Evolutionary conservation across 2,329 filamentous ascomycete genomes (phyloP).

Genomic region (Gliomastix tumulicola): DNA sequence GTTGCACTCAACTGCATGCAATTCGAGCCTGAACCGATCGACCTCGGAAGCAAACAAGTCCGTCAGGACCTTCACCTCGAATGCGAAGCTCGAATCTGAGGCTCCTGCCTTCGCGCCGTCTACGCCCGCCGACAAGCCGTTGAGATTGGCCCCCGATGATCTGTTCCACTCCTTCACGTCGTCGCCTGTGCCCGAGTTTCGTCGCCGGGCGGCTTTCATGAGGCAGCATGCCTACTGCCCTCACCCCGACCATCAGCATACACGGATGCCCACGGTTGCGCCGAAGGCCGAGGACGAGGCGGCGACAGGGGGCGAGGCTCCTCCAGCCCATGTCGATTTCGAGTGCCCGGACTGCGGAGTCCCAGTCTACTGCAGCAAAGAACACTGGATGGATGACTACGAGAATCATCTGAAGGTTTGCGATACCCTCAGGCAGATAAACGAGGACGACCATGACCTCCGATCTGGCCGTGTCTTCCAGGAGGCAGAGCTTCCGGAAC

Average conservation of each 20-base stretch:
- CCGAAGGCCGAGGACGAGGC: slow-evolving; percentile 57
- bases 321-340: slow-evolving; percentile 80
- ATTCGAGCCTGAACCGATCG: slow-evolving; percentile 13
- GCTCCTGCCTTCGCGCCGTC: slow-evolving; percentile 11
- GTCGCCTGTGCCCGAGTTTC: slow-evolving; percentile 84
- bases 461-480: slow-evolving; percentile 85
- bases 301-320: slow-evolving; percentile 34
- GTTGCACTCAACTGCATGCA: slow-evolving; percentile 16
- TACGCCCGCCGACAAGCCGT: background rate
- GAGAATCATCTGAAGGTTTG: slow-evolving; percentile 89
- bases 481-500: slow-evolving; percentile 85
- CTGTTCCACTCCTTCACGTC: slow-evolving; percentile 89
- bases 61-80: slow-evolving; percentile 21
- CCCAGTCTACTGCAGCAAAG: slow-evolving; percentile 87
- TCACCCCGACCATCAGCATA: slow-evolving; percentile 78
- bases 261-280: slow-evolving; percentile 58
- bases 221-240: slow-evolving; percentile 90
- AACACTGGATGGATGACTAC: slow-evolving; percentile 95
- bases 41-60: slow-evolving; percentile 1
- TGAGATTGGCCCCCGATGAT: slow-evolving; percentile 50
- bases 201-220: slow-evolving; percentile 83
- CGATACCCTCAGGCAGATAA: slow-evolving; percentile 84
- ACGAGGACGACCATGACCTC: slow-evolving; percentile 96
- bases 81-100: slow-evolving; percentile 14
- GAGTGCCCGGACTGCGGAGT: slow-evolving; percentile 96